phyloP scores from a whole-genome alignment of 257 asterid genomes.

The Eustoma russellianum region DNA sequence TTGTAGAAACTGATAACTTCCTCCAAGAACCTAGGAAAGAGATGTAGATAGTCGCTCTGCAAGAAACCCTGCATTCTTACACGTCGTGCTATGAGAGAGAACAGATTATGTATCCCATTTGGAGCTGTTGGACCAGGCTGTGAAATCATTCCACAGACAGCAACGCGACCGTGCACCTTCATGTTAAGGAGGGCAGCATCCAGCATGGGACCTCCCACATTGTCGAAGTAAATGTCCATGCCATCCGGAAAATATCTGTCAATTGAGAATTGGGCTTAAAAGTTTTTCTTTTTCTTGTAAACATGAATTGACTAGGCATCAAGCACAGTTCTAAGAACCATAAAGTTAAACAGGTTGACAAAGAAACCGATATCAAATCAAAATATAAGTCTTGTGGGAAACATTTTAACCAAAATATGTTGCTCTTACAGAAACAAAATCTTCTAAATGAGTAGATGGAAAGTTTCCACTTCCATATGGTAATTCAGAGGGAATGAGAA shows the following conservation, averaged over 20 bases:
- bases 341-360: too few relatives aligned
- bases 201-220: constrained; percentile 32
- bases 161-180: constrained; percentile 28
- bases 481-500: too few relatives aligned
- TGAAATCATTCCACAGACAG: constrained; percentile 31
- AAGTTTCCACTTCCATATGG: too few relatives aligned
- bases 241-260: constrained; percentile 30
- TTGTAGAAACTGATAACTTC: constrained; percentile 18
- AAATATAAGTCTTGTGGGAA: too few relatives aligned
- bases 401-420: too few relatives aligned
- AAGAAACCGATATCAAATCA: too few relatives aligned
- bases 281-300: too few relatives aligned
- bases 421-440: too few relatives aligned
- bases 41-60: constrained; percentile 29
- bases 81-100: constrained; percentile 17
- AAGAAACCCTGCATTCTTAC: constrained; percentile 30
- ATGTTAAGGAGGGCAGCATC: constrained; percentile 32
- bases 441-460: too few relatives aligned
- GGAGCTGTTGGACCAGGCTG: constrained; percentile 17
- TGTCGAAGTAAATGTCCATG: constrained; percentile 33
- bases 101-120: constrained; percentile 15
- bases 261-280: background rate
- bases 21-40: constrained; percentile 24
- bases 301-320: too few relatives aligned
- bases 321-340: too few relatives aligned